phyloP scores from a whole-genome alignment of 139 green algal species.

The Volvox africanus region DNA sequence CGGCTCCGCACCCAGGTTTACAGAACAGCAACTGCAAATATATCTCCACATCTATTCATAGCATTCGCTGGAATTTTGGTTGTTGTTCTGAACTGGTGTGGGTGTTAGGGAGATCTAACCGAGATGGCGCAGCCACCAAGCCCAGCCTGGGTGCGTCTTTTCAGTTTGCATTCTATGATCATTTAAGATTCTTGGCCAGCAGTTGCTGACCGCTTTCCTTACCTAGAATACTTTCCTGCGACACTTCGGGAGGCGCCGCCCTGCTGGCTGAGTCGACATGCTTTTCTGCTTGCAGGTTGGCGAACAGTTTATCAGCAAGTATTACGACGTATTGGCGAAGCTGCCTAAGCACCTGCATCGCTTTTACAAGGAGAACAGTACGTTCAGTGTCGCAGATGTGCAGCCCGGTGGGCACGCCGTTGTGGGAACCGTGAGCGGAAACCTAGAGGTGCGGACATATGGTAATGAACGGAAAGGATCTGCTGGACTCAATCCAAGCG shows the following conservation, averaged over 20 bases:
- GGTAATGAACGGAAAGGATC: no score
- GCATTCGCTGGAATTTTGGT: no score
- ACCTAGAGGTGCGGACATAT: conserved; percentile 10
- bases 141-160: neutral
- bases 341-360: conserved; percentile 78
- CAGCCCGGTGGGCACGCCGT: conserved; percentile 51
- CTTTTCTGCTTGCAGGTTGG: conserved; percentile 68
- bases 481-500: no score
- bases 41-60: neutral
- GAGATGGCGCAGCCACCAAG: conserved; percentile 9
- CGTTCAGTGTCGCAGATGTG: conserved; percentile 73
- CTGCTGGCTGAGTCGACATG: neutral
- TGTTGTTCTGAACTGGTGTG: no score
- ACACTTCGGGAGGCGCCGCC: conserved; percentile 5
- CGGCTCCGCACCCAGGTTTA: neutral
- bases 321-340: conserved; percentile 86
- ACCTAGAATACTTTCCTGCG: neutral
- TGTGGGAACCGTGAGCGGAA: conserved; percentile 19
- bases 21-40: neutral
- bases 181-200: neutral
- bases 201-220: neutral
- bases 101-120: neutral
- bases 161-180: neutral
- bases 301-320: conserved; percentile 89
- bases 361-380: conserved; percentile 88